Base-by-base conservation (phyloP, 1,284 basidiomycete species). In the Polyporus tsugae region DNA sequence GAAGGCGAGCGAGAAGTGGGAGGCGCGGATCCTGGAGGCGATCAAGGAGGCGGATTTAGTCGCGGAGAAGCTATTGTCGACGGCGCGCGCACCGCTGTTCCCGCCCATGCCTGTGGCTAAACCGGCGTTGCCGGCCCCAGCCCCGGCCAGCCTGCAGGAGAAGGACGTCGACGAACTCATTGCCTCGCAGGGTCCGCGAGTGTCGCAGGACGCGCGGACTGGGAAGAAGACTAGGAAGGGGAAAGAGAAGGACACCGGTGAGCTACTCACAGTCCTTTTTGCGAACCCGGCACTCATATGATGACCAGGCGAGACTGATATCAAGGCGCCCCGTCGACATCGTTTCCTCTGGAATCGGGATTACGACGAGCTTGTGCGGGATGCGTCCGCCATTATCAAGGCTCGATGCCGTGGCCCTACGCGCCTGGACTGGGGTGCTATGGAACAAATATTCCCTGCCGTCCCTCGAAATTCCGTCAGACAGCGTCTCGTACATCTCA, bases 291-390 rank as follows among this genome's bases (percentile, higher is more conserved):
- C 33, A 7, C 38, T 41, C 7, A 41, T 39, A 22, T n/a, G 15
- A 7, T 1, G 25, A 4, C 33, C 17, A 66, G 67, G 53, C 41
- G 65, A 67, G 46, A 38, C 58, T 7, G 63, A 65, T 7, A 36
- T 61, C 4, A 70, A 71, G 53, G 64, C 67, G 1, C 71, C 68
- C 29, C 69, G 75, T 36, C 64, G 92, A 46, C 84, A 87, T 70
- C 87, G 94, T 63, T 95, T 94, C 77, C 87, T 89, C 62, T 97
- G 95, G 95, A 94, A 87, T 64, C 80, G 87, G 60, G 93, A 96
- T 61, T 95, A 91, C 70, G 95, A 97, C 71, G 96, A 97, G 70
- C 85, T 96, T 38, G 89, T 92, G 49, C 87, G 93, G 63, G 96
- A 98, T 76, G 91, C 91, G 1, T 91, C 89, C 55, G 93, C 89